phyloP scores from a whole-genome alignment of 1,284 basidiomycete genomes.

The Peniophora sp. region DNA sequence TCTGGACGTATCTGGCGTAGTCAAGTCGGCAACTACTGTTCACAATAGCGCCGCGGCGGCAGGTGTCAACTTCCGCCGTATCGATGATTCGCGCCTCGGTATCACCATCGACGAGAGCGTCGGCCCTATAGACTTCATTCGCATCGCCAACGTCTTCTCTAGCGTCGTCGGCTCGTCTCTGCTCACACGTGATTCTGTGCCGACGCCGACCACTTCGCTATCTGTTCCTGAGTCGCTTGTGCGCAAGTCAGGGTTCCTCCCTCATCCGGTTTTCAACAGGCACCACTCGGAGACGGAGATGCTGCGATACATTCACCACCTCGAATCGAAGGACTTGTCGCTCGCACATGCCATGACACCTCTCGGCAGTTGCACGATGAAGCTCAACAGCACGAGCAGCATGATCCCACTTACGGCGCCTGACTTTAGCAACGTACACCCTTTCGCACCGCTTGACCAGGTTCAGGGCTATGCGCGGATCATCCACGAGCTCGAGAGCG shows the following conservation, averaged over 20 bases:
- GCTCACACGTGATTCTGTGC: constrained; percentile 32
- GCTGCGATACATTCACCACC: constrained; percentile 91
- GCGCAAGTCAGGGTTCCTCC: constrained; percentile 73
- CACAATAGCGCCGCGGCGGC: constrained; percentile 63
- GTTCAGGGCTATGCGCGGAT: constrained; percentile 82
- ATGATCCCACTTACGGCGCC: constrained; percentile 97
- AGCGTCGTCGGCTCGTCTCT: constrained; percentile 38
- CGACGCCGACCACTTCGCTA: constrained; percentile 27
- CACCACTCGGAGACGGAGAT: constrained; percentile 98
- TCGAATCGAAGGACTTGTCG: constrained; percentile 92
- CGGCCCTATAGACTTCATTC: constrained; percentile 64
- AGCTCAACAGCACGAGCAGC: constrained; percentile 93
- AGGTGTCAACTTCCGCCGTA: constrained; percentile 78
- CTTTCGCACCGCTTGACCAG: constrained; percentile 88
- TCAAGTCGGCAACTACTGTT: constrained; percentile 54
- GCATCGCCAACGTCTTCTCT: constrained; percentile 80
- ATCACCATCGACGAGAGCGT: constrained; percentile 93
- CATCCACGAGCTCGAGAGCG: constrained; percentile 86
- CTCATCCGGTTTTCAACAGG: constrained; percentile 88
- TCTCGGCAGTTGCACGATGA: constrained; percentile 95
- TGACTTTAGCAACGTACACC: constrained; percentile 85
- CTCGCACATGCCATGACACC: constrained; percentile 97
- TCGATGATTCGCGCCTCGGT: constrained; percentile 77
- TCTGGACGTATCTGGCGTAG: constrained; percentile 65
- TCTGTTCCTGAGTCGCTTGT: constrained; percentile 48